Conservation (phyloP, 1,284 basidiomycete species). For the Microbotryum violaceum region DNA sequence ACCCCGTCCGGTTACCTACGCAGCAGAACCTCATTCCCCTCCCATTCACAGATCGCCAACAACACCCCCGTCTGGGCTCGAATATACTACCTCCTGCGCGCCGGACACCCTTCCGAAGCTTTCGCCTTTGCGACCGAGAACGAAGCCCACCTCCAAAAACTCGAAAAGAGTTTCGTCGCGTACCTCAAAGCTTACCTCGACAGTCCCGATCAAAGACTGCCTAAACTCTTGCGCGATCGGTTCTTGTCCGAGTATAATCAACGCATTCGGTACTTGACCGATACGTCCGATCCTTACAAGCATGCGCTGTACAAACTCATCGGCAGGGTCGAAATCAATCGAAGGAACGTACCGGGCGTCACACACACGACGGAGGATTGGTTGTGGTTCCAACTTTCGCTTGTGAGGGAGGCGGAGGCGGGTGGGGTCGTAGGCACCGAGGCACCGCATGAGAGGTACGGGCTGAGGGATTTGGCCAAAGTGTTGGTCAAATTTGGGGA, state of each 20-base stretch:
- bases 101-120: slow-evolving; percentile 74
- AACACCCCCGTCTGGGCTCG: slow-evolving; percentile 88
- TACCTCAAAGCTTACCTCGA: slow-evolving; percentile 83
- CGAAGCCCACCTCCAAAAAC: slow-evolving; percentile 65
- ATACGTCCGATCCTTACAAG: slow-evolving; percentile 74
- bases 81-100: slow-evolving; percentile 80
- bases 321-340: slow-evolving; percentile 77
- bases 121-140: slow-evolving; percentile 64
- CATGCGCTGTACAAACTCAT: slow-evolving; percentile 91
- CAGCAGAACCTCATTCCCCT: no score
- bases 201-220: slow-evolving; percentile 62
- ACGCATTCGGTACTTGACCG: slow-evolving; percentile 74
- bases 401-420: slow-evolving; percentile 48
- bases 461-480: slow-evolving; percentile 68
- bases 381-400: slow-evolving; percentile 93
- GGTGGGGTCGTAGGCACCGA: slow-evolving; percentile 62
- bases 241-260: slow-evolving; percentile 83
- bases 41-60: slow-evolving; percentile 55
- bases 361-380: slow-evolving; percentile 93
- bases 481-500: slow-evolving; percentile 82
- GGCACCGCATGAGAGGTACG: slow-evolving; percentile 50
- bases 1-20: no score
- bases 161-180: slow-evolving; percentile 75
- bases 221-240: slow-evolving; percentile 73
- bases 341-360: slow-evolving; percentile 72